Base-by-base conservation (phyloP, 306 rosid genomes). In the Sicyos baderoa region DNA sequence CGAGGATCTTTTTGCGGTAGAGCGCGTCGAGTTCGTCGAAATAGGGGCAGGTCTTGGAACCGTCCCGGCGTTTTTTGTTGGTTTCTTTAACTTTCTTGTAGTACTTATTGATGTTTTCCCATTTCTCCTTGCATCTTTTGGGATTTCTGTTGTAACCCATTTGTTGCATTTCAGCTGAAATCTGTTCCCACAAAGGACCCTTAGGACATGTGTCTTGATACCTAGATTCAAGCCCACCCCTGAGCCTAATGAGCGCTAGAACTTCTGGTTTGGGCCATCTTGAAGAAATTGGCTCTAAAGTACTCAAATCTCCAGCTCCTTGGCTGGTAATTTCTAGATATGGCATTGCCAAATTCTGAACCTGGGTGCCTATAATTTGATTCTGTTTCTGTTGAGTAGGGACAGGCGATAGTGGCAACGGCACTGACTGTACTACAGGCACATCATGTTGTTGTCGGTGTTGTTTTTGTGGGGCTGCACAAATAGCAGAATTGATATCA, bases 91-190 rank as follows among this genome's bases (percentile, higher is more conserved):
- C 85, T 47, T 86, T 93, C 87, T 90, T 93, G 86, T 76, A 93
- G 78, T 93, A 93, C 82, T 90, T 90, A 84, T 93, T 93, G 65
- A 93, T 90, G 74, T 90, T 93, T 80, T 93, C 99, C 97, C 99
- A 93, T 72, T 93, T 93, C 80, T 93, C 99, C 56, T 93, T 89
- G 86, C 98, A 93, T 59, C 97, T 84, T 79, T 90, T 93, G 0
- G 98, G 44, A 60, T 77, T 93, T 59, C 97, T 77, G 6, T 78
- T 75, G 84, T 88, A 93, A 3, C 97, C 99, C 9, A 86, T 70
- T 71, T 51, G 72, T 17, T 37, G 53, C 86, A 83, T 79, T 10
- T 68, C 73, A 0, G 69, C 54, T 0, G 84, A 79, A 25, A 83
- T 77, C 49, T 80, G 82, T 47, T 83, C 86, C 86, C 86, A 83